Percentiles rank a stretch among this genome's conserved stretches.
These are phyloP conservation scores for Plasmodium berghei DNA, from an alignment of 169 alveolate species.

Conservation along the genomic window DNA sequence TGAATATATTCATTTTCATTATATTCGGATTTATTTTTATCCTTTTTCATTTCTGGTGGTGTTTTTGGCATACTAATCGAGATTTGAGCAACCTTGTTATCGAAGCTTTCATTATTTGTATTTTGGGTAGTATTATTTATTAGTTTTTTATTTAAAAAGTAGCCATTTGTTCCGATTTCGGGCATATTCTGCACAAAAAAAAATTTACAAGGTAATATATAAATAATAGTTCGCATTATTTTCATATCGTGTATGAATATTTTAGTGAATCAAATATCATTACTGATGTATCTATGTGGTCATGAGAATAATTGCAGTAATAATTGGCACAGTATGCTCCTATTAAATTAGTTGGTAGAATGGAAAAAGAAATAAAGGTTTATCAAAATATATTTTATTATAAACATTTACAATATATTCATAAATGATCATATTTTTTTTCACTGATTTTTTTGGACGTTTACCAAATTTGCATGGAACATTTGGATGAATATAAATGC, in stretches of 20 bases:
- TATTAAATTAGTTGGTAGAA: neutral
- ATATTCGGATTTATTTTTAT: slow-evolving; percentile 26
- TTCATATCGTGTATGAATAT: neutral
- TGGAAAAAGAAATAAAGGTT: slow-evolving; percentile 3
- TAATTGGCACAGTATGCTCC: slow-evolving; percentile 50
- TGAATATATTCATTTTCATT: slow-evolving; percentile 60
- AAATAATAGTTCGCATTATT: no score
- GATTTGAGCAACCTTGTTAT: slow-evolving; percentile 57
- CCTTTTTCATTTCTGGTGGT: slow-evolving; percentile 73
- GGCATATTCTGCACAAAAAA: slow-evolving; percentile 16
- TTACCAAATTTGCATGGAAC: slow-evolving; percentile 83
- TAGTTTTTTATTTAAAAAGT: slow-evolving; percentile 42
- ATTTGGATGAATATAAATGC: slow-evolving; percentile 84
- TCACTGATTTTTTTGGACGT: neutral
- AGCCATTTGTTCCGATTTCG: slow-evolving; percentile 65
- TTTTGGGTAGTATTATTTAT: slow-evolving; percentile 22
- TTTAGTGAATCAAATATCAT: neutral
- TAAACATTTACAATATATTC: neutral
- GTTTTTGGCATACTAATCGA: slow-evolving; percentile 73
- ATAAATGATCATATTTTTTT: neutral
- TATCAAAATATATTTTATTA: neutral
- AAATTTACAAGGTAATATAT: neutral
- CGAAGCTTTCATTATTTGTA: slow-evolving; percentile 3
- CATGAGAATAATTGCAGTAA: slow-evolving; percentile 58
- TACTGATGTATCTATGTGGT: slow-evolving; percentile 54